Evolutionary conservation across 129 eudicot genomes (phyloP), one percentile per base, ranked within the genome.

Genomic region (Smallanthus sonchifolius): DNA sequence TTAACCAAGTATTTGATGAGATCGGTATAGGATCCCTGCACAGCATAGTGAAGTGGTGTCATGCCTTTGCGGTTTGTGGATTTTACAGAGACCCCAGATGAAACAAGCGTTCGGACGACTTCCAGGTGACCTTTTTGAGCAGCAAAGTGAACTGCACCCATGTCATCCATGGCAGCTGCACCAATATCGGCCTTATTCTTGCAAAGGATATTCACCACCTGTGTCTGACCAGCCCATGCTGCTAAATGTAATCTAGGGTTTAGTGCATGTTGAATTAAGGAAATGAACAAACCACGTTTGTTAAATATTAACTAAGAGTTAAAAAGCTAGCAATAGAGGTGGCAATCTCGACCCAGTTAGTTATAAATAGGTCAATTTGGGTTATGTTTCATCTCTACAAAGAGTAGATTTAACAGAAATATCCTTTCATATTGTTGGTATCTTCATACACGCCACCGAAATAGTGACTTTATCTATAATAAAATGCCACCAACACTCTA

Each of bases 131-230:
- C 99, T 80, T 86, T 94, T 82, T 94, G 99, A 63, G 99, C 89
- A 39, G 97, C 99, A 85, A 94, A 94, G 84, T 94, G 99, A 79
- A 94, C 78, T 63, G 97, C 97, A 49, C 92, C 97, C 96, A 91
- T 94, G 80, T 94, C 97, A 66, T 94, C 99, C 96, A 88, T 88
- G 62, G 99, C 99, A 35, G 97, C 87, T 70, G 99, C 99, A 61
- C 99, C 89, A 4, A 82, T 77, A 77, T 94, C 99, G 32, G 97
- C 97, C 66, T 91, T 90, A 83, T 89, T 88, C 84, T 88, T 87
- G 88, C 97, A 88, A 36, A 94, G 93, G 78, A 82, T 75, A 42
- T 79, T 83, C 67, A 91, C 97, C 35, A 94, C 87, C 54, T 88
- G 86, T 16, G 93, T 75, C 57, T 94, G 96, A 19, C 99, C 99